Evolutionary conservation across 768 basidiomycete species (phyloP).

Genomic region (Suillus brevipes): DNA sequence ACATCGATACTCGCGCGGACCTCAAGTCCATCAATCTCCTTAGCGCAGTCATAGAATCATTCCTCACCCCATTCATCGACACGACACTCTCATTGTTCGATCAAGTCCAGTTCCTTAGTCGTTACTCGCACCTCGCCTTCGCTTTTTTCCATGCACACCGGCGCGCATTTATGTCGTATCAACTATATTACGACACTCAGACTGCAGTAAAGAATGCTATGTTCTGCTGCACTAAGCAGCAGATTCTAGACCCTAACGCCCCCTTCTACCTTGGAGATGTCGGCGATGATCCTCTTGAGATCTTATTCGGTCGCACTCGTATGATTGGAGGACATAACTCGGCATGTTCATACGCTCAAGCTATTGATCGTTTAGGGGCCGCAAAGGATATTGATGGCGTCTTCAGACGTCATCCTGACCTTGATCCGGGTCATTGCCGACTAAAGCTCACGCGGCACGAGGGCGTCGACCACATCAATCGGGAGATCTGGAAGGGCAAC

Average conservation of each 20-base stretch:
- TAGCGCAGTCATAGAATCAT: no score
- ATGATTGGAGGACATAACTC: background rate
- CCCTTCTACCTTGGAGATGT: constrained; percentile 24
- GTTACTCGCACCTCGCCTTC: no score
- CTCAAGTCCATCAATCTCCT: no score
- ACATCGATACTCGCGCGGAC: no score
- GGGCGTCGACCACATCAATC: constrained; percentile 4
- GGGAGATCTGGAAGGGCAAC: constrained; percentile 22
- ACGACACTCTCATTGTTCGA: no score
- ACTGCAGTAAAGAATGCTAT: background rate
- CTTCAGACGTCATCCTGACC: background rate
- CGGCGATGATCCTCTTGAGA: constrained; percentile 32
- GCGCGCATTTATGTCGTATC: background rate
- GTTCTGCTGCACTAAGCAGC: no score
- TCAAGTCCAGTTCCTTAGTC: no score
- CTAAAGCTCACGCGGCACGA: background rate
- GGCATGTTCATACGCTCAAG: constrained; percentile 14
- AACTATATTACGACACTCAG: background rate
- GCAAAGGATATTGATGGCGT: constrained; percentile 17
- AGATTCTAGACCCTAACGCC: background rate
- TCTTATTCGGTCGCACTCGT: constrained; percentile 16
- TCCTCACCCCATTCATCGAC: no score
- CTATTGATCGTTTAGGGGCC: background rate
- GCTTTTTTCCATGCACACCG: background rate
- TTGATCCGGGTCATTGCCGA: background rate